Percentiles rank a stretch among this genome's conserved stretches.
These are phyloP conservation scores for Entoloma clypeatum DNA, from an alignment of 1,284 basidiomycete species.

Conservation along the genomic window DNA sequence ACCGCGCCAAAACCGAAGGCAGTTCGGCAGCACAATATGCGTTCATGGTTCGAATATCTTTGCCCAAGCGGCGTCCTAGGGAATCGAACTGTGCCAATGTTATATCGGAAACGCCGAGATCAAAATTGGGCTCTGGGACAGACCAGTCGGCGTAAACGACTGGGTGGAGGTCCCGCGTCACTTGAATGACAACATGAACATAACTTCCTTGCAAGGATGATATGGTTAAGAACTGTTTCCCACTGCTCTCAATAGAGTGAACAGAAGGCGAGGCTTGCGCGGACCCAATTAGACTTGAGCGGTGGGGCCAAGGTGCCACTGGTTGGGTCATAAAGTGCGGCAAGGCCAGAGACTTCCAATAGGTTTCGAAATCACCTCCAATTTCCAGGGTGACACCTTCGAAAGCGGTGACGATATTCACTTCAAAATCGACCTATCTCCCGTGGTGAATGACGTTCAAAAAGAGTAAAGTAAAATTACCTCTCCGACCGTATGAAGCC, in stretches of 20 bases:
- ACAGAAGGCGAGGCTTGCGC: conserved; percentile 65
- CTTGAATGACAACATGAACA: conserved; percentile 83
- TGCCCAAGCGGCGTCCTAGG: conserved; percentile 55
- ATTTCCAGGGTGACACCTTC: conserved; percentile 94
- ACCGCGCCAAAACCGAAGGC: conserved; percentile 47
- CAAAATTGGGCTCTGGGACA: conserved; percentile 72
- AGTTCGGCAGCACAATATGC: conserved; percentile 47
- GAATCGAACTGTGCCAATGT: conserved; percentile 76
- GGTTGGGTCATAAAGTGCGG: conserved; percentile 39
- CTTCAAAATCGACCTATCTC: conserved; percentile 81
- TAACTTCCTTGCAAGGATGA: conserved; percentile 89
- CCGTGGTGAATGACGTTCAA: conserved; percentile 6
- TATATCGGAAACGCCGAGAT: conserved; percentile 82
- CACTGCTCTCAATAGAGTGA: conserved; percentile 40
- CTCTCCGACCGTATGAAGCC: conserved; percentile 94
- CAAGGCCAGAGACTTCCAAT: conserved; percentile 89
- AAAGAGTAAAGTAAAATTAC: conserved; percentile 32
- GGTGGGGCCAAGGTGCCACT: conserved; percentile 35
- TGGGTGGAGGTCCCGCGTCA: conserved; percentile 87
- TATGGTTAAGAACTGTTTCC: conserved; percentile 65
- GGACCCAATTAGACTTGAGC: conserved; percentile 45
- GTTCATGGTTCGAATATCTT: conserved; percentile 31
- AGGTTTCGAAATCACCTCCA: conserved; percentile 92
- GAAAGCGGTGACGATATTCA: conserved; percentile 88
- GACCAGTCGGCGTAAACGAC: conserved; percentile 74